Percentiles rank a stretch among this genome's conserved stretches.
Evolutionary conservation across 1,284 basidiomycete genomes (phyloP).

Genomic region (Sanghuangporus baumii): DNA sequence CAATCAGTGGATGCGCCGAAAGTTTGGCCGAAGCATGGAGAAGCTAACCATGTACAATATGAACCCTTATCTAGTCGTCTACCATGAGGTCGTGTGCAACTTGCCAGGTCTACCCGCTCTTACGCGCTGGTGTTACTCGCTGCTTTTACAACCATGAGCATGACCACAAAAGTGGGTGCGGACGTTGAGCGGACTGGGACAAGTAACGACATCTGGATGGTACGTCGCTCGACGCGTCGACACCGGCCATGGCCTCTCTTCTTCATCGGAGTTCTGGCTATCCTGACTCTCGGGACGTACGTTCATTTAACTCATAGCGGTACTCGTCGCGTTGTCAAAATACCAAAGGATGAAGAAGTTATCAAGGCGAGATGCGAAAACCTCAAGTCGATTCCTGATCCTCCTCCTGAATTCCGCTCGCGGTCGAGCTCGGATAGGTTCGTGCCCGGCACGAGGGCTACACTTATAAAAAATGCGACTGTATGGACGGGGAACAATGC

Average conservation of each 20-base stretch:
- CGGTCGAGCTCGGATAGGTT: slow-evolving; percentile 68
- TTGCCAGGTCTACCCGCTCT: background rate
- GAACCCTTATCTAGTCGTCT: background rate
- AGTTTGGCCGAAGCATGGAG: background rate
- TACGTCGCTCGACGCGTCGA: background rate
- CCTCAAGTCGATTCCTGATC: slow-evolving; percentile 28
- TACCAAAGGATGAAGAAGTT: background rate
- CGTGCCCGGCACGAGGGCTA: slow-evolving; percentile 57
- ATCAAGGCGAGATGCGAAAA: slow-evolving; percentile 17
- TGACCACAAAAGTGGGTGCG: background rate
- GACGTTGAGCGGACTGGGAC: background rate
- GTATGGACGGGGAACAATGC: slow-evolving; percentile 75
- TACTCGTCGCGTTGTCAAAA: background rate
- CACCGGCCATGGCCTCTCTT: slow-evolving; percentile 5
- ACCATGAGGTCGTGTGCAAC: background rate
- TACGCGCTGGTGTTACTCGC: background rate
- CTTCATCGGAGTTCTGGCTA: background rate
- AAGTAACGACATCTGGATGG: background rate
- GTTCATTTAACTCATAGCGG: background rate
- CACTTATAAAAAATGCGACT: slow-evolving; percentile 71
- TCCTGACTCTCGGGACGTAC: slow-evolving; percentile 1
- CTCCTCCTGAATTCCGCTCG: slow-evolving; percentile 43
- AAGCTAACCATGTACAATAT: background rate
- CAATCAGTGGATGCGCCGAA: background rate
- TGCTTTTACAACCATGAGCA: background rate